phyloP scores from a whole-genome alignment of 345 rosid species.

The Brassica napus region DNA sequence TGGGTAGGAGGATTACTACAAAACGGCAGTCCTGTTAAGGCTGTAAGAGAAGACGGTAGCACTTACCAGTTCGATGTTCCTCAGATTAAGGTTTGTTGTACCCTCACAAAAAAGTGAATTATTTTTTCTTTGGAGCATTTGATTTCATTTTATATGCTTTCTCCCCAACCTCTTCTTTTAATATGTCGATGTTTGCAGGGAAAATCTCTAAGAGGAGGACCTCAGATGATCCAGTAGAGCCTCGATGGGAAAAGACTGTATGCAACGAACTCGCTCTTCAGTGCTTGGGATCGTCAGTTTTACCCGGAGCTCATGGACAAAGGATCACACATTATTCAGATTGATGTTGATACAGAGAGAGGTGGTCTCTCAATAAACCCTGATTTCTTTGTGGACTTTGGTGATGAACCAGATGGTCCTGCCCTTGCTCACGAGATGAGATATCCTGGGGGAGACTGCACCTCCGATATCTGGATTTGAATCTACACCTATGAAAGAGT shows the following conservation, averaged over 20 bases:
- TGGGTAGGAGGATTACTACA: slow-evolving; percentile 84
- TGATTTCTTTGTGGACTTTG: not conserved
- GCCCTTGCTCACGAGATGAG: slow-evolving; percentile 95
- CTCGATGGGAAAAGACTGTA: slow-evolving; percentile 90
- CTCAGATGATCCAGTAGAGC: slow-evolving; percentile 89
- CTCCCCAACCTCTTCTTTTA: not conserved
- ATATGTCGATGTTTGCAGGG: slow-evolving; percentile 43
- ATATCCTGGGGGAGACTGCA: slow-evolving; percentile 95
- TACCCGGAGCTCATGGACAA: not conserved
- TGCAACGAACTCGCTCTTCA: slow-evolving; percentile 86
- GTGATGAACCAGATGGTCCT: not conserved
- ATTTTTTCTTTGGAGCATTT: not conserved
- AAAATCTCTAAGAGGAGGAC: slow-evolving; percentile 73
- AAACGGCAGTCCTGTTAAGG: slow-evolving; percentile 68
- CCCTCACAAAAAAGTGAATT: not conserved
- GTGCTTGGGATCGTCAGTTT: slow-evolving; percentile 67
- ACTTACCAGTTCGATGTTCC: slow-evolving; percentile 80
- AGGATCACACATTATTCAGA: not conserved
- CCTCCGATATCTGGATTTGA: slow-evolving; percentile 52
- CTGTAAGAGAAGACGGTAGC: slow-evolving; percentile 62
- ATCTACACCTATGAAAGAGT: not conserved
- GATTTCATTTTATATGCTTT: not conserved
- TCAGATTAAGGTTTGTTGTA: slow-evolving; percentile 60
- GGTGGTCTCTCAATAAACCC: not conserved
- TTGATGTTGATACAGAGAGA: not conserved